phyloP scores from a whole-genome alignment of 2,329 filamentous ascomycete species.

The Thielaviopsis ethacetica region DNA sequence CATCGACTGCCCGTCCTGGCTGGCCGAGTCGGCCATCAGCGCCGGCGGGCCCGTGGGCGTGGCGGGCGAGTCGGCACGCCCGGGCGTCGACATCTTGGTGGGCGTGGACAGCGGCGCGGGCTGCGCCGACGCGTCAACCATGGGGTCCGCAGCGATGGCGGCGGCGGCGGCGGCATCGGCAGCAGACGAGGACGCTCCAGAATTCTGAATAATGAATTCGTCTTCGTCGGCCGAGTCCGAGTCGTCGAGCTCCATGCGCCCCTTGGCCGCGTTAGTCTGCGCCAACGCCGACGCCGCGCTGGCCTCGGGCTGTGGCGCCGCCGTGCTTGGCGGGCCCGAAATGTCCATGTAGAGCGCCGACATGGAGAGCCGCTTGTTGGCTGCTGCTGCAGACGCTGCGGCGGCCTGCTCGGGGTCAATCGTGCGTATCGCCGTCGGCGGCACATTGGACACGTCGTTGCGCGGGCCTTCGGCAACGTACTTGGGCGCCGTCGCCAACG shows the following conservation, averaged over 20 bases:
- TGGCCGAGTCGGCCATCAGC: conserved; percentile 54
- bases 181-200: background rate
- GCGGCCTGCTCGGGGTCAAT: conserved; percentile 39
- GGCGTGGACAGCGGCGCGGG: conserved; percentile 23
- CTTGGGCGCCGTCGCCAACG: conserved; percentile 21
- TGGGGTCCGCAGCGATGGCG: too few species aligned
- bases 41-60: conserved; percentile 40
- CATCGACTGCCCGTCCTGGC: conserved; percentile 44
- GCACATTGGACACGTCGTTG: conserved; percentile 39
- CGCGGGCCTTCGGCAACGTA: conserved; percentile 22
- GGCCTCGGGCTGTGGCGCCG: background rate
- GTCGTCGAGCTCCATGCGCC: conserved; percentile 52
- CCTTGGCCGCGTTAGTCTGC: conserved; percentile 33
- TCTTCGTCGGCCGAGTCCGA: conserved; percentile 42
- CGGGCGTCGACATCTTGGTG: background rate
- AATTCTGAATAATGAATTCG: conserved; percentile 18
- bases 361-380: conserved; percentile 8
- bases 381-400: conserved; percentile 9
- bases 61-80: conserved; percentile 34
- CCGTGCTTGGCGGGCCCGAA: background rate
- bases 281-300: conserved; percentile 16
- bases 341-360: background rate
- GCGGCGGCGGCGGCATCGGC: background rate
- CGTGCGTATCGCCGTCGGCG: conserved; percentile 39
- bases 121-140: background rate